A percentile compares a stretch with the other conserved stretches of the same genome.
phyloP scores from a whole-genome alignment of 257 asterid genomes.

The Salvia hispanica region DNA sequence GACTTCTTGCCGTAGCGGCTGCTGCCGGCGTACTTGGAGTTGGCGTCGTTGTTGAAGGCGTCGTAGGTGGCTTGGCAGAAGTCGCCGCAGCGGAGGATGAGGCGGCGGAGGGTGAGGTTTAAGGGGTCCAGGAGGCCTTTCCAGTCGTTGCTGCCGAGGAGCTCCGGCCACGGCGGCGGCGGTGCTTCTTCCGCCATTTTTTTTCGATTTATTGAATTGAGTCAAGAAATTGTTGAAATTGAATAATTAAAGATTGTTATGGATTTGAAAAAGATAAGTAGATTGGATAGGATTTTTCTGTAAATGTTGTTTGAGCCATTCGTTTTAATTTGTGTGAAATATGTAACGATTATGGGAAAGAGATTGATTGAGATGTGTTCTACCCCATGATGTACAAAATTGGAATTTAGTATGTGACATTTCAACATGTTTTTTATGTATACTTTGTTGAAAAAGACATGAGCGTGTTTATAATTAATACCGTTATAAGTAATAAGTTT shows the following conservation, averaged over 20 bases:
- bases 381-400: neutral
- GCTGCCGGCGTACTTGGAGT: conserved; percentile 80
- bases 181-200: neutral
- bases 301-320: neutral
- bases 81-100: conserved; percentile 84
- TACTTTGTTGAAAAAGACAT: too few species aligned
- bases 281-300: neutral
- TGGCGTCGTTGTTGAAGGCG: conserved; percentile 81
- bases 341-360: neutral
- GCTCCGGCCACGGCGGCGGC: conserved; percentile 53
- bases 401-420: neutral
- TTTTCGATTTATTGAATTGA: neutral
- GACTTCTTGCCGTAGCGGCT: conserved; percentile 76
- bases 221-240: too few species aligned
- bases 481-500: too few species aligned
- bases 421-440: too few species aligned
- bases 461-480: too few species aligned
- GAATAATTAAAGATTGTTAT: too few species aligned
- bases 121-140: conserved; percentile 66
- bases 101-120: conserved; percentile 60
- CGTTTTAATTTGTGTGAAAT: neutral
- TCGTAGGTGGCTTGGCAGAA: conserved; percentile 89
- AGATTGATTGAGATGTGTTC: neutral
- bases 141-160: conserved; percentile 74
- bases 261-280: neutral